These are phyloP conservation scores for Erodium moschatum DNA, from an alignment of 441 rosid genomes.

Conservation along the genomic window DNA sequence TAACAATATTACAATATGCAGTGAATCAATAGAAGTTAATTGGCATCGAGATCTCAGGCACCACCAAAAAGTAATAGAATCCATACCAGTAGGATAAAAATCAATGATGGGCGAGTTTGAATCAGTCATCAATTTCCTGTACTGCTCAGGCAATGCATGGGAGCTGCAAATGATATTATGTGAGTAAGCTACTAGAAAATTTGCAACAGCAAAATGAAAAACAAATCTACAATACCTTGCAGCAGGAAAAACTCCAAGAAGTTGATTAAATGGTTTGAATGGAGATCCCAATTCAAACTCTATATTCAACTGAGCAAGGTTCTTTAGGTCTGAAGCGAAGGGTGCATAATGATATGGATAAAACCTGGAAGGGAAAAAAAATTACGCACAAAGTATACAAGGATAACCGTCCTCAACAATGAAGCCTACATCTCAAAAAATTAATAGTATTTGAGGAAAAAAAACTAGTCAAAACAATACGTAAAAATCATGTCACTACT, in stretches of 20 bases:
- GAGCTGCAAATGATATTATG: slow-evolving; percentile 41
- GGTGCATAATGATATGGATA: slow-evolving; percentile 97
- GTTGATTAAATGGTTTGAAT: slow-evolving; percentile 86
- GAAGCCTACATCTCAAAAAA: neutral
- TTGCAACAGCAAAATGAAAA: neutral
- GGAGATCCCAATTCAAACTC: slow-evolving; percentile 71
- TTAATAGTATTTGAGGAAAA: neutral
- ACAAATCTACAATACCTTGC: slow-evolving; percentile 51
- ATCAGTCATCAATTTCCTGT: slow-evolving; percentile 78
- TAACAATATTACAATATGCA: slow-evolving; percentile 13
- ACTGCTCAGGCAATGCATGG: slow-evolving; percentile 84
- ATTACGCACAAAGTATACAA: neutral
- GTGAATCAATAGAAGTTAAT: slow-evolving; percentile 15
- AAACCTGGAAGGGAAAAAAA: slow-evolving; percentile 52
- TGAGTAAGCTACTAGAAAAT: slow-evolving; percentile 22
- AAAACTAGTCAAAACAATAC: neutral
- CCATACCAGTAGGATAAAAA: slow-evolving; percentile 76
- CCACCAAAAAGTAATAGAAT: slow-evolving; percentile 14
- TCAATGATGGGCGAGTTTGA: slow-evolving; percentile 75
- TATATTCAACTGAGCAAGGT: slow-evolving; percentile 57
- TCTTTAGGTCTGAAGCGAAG: slow-evolving; percentile 91
- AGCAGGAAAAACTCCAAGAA: slow-evolving; percentile 87
- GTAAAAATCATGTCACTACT: too few species aligned
- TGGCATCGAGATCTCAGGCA: neutral
- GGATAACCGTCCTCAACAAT: neutral